Percentiles rank a stretch among this genome's conserved stretches.
Conservation (phyloP, 2,329 filamentous ascomycete genomes). For the Colletotrichum siamense region DNA sequence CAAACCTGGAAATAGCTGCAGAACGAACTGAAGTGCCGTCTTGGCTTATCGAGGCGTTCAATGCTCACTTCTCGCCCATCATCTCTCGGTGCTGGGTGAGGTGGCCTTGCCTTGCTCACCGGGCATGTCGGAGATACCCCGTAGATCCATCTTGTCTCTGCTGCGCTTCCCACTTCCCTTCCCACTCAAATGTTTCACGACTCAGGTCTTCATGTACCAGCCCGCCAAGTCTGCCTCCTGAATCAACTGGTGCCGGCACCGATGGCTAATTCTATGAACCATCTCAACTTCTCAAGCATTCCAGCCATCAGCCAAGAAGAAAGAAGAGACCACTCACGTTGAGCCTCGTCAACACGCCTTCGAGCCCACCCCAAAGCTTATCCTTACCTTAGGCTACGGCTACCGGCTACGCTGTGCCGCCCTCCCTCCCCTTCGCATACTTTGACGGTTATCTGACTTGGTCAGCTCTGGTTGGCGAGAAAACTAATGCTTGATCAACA, state of each 20-base stretch:
- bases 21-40: neutral
- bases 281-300: constrained; percentile 18
- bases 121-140: constrained; percentile 15
- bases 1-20: neutral
- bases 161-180: constrained; percentile 11
- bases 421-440: neutral
- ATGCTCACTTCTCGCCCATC: neutral
- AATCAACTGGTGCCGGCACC: constrained; percentile 3
- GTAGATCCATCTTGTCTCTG: neutral
- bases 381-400: neutral
- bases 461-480: neutral
- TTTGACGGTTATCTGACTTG: neutral
- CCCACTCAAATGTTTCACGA: constrained; percentile 16
- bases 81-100: neutral
- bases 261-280: neutral
- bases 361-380: constrained; percentile 7
- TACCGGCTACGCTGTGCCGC: neutral
- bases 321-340: constrained; percentile 9
- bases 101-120: neutral
- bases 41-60: neutral
- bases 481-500: neutral
- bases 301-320: constrained; percentile 14
- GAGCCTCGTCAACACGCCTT: constrained; percentile 14
- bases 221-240: constrained; percentile 15
- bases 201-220: constrained; percentile 1